Percentiles rank a stretch among this genome's conserved stretches.
Evolutionary conservation across 176 grass and related monocot genomes (phyloP).

Genomic region (Lolium multiflorum): DNA sequence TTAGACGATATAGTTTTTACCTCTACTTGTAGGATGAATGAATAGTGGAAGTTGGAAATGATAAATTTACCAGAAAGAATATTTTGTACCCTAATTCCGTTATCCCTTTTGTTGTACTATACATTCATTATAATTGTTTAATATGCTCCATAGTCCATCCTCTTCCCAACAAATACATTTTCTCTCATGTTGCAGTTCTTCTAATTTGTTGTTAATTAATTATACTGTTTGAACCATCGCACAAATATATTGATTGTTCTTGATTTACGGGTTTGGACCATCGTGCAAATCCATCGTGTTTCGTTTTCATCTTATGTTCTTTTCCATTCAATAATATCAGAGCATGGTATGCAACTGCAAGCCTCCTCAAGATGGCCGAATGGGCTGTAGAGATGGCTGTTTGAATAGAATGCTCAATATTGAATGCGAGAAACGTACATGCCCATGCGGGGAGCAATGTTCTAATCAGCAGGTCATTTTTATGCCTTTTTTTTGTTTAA

Average conservation of each 20-base stretch:
- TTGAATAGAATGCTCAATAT: slow-evolving; percentile 92
- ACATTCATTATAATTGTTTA: not conserved
- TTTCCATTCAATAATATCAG: slow-evolving; percentile 55
- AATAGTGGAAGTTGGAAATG: slow-evolving; percentile 29
- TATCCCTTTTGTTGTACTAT: not conserved
- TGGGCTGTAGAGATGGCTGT: slow-evolving; percentile 81
- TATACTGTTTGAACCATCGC: slow-evolving; percentile 31
- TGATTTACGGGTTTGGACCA: too few relatives aligned
- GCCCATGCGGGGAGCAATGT: slow-evolving; percentile 83
- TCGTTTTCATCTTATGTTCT: slow-evolving; percentile 37
- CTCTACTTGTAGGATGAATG: slow-evolving; percentile 3
- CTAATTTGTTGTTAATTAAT: slow-evolving; percentile 6
- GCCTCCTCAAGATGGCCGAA: slow-evolving; percentile 62
- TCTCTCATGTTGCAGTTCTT: slow-evolving; percentile 21
- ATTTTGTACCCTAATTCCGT: not conserved
- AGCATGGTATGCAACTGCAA: slow-evolving; percentile 98
- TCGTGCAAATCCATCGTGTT: not conserved
- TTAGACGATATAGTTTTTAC: not conserved
- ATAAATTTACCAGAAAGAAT: slow-evolving; percentile 12
- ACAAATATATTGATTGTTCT: too few relatives aligned
- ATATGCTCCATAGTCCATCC: not conserved
- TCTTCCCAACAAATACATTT: slow-evolving; percentile 8
- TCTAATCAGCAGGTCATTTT: slow-evolving; percentile 85
- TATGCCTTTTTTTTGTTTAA: slow-evolving; percentile 35
- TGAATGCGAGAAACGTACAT: slow-evolving; percentile 87